Base-by-base conservation (phyloP, 2,329 filamentous ascomycete genomes). In the Pseudogymnoascus sp. region DNA sequence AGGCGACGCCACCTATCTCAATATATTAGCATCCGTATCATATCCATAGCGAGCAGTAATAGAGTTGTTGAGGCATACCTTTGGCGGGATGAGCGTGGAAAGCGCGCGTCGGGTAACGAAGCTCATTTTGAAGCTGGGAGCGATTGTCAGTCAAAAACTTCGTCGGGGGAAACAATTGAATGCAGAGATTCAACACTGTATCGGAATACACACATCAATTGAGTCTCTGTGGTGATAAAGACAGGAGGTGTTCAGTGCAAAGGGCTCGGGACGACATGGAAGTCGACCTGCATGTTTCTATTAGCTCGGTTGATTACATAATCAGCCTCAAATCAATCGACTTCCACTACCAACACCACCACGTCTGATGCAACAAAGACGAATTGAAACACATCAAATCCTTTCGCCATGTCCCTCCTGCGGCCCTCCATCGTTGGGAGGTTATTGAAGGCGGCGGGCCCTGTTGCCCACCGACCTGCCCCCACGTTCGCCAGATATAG, bases 41-140 rank as follows among this genome's bases (percentile, higher is more conserved):
- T 7, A 16, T 10, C 8, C 10, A 18, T 16, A 61, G 18, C 59
- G 59, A 14, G 34, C 59, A 25, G 31, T 23, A 25, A 38, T 38
- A 16, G 59, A 25, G 59, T 38, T 60, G 34, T 60, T 60, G 61
- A 65, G 66, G 72, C 82, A 72, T 83, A 96, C 93, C 92, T 99
- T 99, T 76, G 96, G 95, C 73, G 96, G 96, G 75, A 99, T 97
- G 79, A 99, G 89, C 84, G 96, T 96, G 77, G 95, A 97, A 76
- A 97, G 89, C 84, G 86, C 90, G 82, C 93, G 88, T 81, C 90
- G 90, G 75, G 88, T 86, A 75, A 96, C 84, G 86, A 88, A 95
- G 85, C 91, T 96, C 93, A 96, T 97, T 80, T 81, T 91, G 84
- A 77, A 73, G 70, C 50, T 56, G 11, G 71, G 75, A 78, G 62